Percentiles rank a stretch among this genome's conserved stretches.
phyloP scores from a whole-genome alignment of 768 basidiomycete species.

The Russula brevipes region DNA sequence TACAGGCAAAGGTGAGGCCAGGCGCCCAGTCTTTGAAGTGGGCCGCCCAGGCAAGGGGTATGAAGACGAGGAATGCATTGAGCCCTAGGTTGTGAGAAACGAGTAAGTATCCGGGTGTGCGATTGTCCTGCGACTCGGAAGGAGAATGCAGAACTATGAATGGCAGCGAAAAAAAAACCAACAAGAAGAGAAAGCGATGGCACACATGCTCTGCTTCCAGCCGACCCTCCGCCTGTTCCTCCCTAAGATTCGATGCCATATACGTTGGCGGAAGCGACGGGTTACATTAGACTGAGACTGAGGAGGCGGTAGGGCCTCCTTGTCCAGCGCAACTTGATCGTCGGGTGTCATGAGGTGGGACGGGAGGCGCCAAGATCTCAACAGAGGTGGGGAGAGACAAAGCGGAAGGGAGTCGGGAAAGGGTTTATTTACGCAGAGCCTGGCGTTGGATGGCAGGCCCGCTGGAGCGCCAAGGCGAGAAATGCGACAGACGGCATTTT shows the following conservation, averaged over 20 bases:
- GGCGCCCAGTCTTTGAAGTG: slow-evolving; percentile 27
- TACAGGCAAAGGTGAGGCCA: slow-evolving; percentile 26
- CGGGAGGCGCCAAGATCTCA: no score
- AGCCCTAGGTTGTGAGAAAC: slow-evolving; percentile 18
- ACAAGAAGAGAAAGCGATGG: slow-evolving; percentile 20
- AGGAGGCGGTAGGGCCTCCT: no score
- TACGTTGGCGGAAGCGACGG: not conserved
- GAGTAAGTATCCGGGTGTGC: not conserved
- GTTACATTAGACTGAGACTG: not conserved
- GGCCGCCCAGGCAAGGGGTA: slow-evolving; percentile 31
- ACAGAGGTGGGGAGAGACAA: no score
- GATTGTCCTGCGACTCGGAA: not conserved
- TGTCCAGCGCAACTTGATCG: no score
- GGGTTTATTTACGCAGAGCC: no score
- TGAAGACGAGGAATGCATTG: slow-evolving; percentile 26
- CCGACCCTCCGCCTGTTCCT: slow-evolving; percentile 12
- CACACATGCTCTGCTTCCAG: slow-evolving; percentile 13
- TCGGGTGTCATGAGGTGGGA: not conserved
- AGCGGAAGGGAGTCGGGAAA: no score
- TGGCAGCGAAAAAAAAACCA: not conserved
- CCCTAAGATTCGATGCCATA: slow-evolving; percentile 11
- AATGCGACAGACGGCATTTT: no score
- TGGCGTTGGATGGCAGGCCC: no score
- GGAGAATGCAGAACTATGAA: not conserved
- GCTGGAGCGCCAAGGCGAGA: no score